phyloP scores from a whole-genome alignment of 176 grass and related monocot species.

The Echinochloa phyllopogon region DNA sequence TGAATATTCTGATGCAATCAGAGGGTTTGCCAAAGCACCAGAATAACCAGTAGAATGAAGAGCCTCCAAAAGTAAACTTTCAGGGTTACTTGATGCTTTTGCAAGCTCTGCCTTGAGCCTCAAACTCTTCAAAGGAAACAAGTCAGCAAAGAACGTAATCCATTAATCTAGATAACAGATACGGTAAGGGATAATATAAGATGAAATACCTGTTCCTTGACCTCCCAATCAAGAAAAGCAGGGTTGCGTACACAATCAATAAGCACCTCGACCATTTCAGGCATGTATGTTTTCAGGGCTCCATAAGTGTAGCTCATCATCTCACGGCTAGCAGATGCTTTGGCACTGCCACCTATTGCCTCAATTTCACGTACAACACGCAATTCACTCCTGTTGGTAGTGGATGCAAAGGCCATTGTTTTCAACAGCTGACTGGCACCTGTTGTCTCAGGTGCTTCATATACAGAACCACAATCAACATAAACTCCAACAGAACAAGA shows the following conservation, averaged over 20 bases:
- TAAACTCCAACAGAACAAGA: slow-evolving; percentile 85
- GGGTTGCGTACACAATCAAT: slow-evolving; percentile 83
- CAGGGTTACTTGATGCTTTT: slow-evolving; percentile 70
- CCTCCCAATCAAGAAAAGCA: slow-evolving; percentile 92
- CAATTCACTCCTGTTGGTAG: slow-evolving; percentile 84
- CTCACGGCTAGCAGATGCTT: slow-evolving; percentile 75
- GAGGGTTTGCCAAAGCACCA: slow-evolving; percentile 90
- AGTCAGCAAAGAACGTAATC: slow-evolving; percentile 21
- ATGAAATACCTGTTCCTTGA: slow-evolving; percentile 87
- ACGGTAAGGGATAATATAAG: not conserved
- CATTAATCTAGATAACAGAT: slow-evolving; percentile 28
- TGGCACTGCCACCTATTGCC: slow-evolving; percentile 75
- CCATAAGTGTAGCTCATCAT: slow-evolving; percentile 86
- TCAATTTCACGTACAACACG: slow-evolving; percentile 89
- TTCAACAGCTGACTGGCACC: slow-evolving; percentile 80
- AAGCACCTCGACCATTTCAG: slow-evolving; percentile 97
- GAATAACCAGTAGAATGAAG: slow-evolving; percentile 92
- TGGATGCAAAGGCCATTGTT: slow-evolving; percentile 80
- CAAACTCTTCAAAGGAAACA: slow-evolving; percentile 54
- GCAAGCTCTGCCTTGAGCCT: slow-evolving; percentile 66
- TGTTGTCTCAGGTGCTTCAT: slow-evolving; percentile 65
- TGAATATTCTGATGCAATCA: slow-evolving; percentile 73
- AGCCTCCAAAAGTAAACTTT: slow-evolving; percentile 87
- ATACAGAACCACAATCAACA: slow-evolving; percentile 81
- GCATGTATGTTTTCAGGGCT: slow-evolving; percentile 82